These are phyloP conservation scores for Nyssa sinensis DNA, from an alignment of 148 eudicot species.

Conservation along the genomic window DNA sequence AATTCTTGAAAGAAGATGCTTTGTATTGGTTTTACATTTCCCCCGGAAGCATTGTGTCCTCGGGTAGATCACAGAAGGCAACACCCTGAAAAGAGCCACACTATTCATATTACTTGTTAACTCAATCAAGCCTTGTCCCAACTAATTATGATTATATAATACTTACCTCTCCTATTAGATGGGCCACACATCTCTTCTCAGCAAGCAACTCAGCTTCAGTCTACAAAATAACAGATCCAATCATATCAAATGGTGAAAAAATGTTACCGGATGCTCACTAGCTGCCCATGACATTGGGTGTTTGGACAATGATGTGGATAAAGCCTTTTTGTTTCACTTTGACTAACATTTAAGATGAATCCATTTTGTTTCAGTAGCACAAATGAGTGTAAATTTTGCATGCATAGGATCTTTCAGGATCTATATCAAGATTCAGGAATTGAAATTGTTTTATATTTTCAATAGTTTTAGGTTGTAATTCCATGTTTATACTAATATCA, in stretches of 20 bases:
- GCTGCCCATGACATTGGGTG: neutral
- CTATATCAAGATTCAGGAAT: too few relatives aligned
- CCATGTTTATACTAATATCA: too few relatives aligned
- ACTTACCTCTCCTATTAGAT: conserved; percentile 89
- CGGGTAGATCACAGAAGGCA: conserved; percentile 81
- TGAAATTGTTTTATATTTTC: too few relatives aligned
- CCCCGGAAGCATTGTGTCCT: conserved; percentile 93
- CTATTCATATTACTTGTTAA: neutral
- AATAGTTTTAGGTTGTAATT: too few relatives aligned
- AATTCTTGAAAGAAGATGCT: neutral
- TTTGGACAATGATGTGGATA: neutral
- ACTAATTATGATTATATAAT: neutral
- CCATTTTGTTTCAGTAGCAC: neutral
- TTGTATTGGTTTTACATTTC: conserved; percentile 47
- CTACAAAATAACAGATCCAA: conserved; percentile 40
- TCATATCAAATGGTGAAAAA: neutral
- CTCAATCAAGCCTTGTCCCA: too few relatives aligned
- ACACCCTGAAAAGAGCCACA: conserved; percentile 50
- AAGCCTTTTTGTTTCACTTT: neutral
- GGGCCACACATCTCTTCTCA: conserved; percentile 92
- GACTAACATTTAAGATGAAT: neutral
- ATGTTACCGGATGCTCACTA: neutral
- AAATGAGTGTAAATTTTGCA: neutral
- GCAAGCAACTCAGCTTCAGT: conserved; percentile 89
- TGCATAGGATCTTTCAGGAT: neutral